Evolutionary conservation across 2,329 filamentous ascomycete genomes (phyloP), one percentile per base, ranked within the genome.

Genomic region (Botrytis medusae): DNA sequence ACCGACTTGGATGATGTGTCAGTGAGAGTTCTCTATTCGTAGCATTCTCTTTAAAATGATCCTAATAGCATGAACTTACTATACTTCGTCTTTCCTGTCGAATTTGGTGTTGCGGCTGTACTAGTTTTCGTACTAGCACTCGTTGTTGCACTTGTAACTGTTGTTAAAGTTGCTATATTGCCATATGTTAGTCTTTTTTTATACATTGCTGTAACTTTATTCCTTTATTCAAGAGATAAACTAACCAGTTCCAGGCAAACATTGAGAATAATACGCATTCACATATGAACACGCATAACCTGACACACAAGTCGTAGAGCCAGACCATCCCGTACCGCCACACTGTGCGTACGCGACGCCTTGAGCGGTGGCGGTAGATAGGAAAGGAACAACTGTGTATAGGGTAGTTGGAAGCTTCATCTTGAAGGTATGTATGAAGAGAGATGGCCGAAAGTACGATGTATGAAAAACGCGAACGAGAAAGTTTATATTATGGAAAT

Each of bases 241-340:
- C 68, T 71, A 10, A 73, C 72, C 48, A 25, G 62, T 74, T 18
- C 74, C 74, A 64, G 76, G 74, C 18, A 77, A 25, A 72, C 81
- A 82, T 74, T 82, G 81, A 14, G 77, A 79, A 69, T 81, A 82
- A 65, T 79, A 82, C 0, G 75, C 64, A 74, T 79, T 81, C n/a
- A 63, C 57, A 32, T 37, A 71, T 29, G 74, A 72, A 73, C 80
- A 82, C 51, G 73, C 74, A 67, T 77, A 81, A 32, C 80, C 81
- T 10, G 79, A 76, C 25, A 78, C 77, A 72, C 81, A 82, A 54
- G 73, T 76, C 8, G 77, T 81, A 5, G 75, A 63, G 46, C 80
- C 81, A 22, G 75, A 77, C 75, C 75, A 82, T 37, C 77, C 77
- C 29, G 64, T 67, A 37, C 81, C 81, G 67, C 80, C 80, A 74